Base-by-base conservation (phyloP, 371 early-diverging fungal genomes). In the Batkoa obscura region DNA sequence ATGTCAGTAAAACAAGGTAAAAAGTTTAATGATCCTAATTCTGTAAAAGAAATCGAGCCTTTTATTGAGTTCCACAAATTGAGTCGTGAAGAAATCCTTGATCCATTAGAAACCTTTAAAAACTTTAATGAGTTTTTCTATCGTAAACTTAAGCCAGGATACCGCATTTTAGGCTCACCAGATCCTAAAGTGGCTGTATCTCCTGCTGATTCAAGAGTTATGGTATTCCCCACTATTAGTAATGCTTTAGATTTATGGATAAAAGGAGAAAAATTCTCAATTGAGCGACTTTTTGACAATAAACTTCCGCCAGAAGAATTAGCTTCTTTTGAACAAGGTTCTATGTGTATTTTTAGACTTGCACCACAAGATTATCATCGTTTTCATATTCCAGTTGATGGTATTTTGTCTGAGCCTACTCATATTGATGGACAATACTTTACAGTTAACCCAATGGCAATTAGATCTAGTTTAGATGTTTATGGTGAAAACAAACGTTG, bases 281-380 rank as follows among this genome's bases (percentile, higher is more conserved):
- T 89, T 5, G 62, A 70, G 0, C 72, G 66, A 12, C 64, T 88
- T 15, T 31, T 41, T n/a, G 33, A 56, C 23, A 30, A 53, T 32
- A 37, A 45, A 6, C 10, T 43, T 2, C n/a, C 43, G 12, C 61
- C 68, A 13, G 84, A 79, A 5, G 58, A 65, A 15, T 59, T 65
- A 0, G 55, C 15, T 32, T 6, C 41, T 13, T 86, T 72, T 59
- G 70, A 70, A 1, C 83, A 77, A 1, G 90, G 88, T 3, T 66
- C 78, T 0, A 57, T 88, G 53, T 77, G 78, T 9, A 78, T 91
- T 36, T 88, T 84, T 62, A 74, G 92, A 35, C 67, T 91, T 30
- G 88, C 89, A 0, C 89, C 92, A 1, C 88, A 87, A 59, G 91
- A 91, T 62, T 91, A 91, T 63, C 91, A 91, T 59, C 65, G 90